These are phyloP conservation scores for Saturnispora bothae DNA, from an alignment of 805 yeast genomes.

Conservation along the genomic window DNA sequence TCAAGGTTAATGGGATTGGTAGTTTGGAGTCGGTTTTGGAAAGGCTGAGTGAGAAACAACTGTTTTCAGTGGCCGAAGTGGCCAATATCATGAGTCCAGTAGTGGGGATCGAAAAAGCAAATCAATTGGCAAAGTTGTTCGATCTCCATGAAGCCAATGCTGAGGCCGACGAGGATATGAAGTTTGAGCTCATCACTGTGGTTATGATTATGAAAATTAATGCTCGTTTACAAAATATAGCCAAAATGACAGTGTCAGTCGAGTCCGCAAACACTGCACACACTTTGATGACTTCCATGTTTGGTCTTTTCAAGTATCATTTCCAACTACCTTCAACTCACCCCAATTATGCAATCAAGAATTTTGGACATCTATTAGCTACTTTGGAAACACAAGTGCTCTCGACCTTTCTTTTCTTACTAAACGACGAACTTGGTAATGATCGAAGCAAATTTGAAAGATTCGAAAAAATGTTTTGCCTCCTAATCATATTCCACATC, in stretches of 20 bases:
- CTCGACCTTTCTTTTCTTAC: too few species aligned
- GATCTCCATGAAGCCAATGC: too few species aligned
- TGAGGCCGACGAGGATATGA: constrained; percentile 11
- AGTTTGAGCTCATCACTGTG: constrained; percentile 21
- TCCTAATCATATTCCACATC: constrained; percentile 18
- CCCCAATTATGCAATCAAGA: constrained; percentile 20
- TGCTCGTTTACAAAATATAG: constrained; percentile 14
- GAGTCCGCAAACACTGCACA: constrained; percentile 10
- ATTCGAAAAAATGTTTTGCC: constrained; percentile 15
- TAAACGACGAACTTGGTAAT: too few species aligned
- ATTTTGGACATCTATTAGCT: constrained; percentile 18
- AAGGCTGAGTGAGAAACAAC: too few species aligned
- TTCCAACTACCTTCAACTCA: constrained; percentile 19
- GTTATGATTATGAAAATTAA: constrained; percentile 16
- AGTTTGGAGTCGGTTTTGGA: too few species aligned
- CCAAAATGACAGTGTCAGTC: constrained; percentile 8
- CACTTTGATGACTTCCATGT: constrained; percentile 9
- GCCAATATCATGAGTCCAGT: too few species aligned
- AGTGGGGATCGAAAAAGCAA: neutral
- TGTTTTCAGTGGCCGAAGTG: too few species aligned
- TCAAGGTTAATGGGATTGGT: too few species aligned
- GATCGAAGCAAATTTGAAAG: too few species aligned
- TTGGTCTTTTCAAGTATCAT: constrained; percentile 19
- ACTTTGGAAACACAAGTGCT: too few species aligned
- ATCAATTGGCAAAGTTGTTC: neutral